Base-by-base conservation (phyloP, 306 rosid genomes). In the Begonia peltatifolia region DNA sequence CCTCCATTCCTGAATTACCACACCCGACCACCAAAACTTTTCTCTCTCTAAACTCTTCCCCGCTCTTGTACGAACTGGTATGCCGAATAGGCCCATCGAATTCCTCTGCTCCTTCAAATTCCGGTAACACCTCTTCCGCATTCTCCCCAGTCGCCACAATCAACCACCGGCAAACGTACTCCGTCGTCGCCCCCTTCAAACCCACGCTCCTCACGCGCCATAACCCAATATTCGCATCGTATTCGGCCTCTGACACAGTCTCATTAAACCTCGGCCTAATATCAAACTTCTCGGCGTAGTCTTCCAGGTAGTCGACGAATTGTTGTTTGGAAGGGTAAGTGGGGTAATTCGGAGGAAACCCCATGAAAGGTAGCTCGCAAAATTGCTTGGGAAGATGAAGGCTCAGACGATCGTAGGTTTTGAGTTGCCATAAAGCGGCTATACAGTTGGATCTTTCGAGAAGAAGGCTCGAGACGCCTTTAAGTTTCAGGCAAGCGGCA, bases 1-100 rank as follows among this genome's bases (percentile, higher is more conserved):
- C 92, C 67, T 82, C 92, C 92, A 82, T 82, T 2, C 92, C 92
- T 0, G 92, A 82, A 68, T 82, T 82, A 3, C 92, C 92, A 71
- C 92, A 82, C 1, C 92, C 92, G 4, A 82, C 86, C 0, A 82
- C 92, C 75, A 82, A 76, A 58, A 82, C 83, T 18, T 9, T 79
- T 50, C 78, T 71, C 44, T 70, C 77, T 53, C 66, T 42, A 6
- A 76, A 79, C 52, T 82, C 86, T 0, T 61, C 75, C 1, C 92
- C 92, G 50, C 75, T 79, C 54, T 69, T 82, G 23, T 82, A 82
- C 69, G 68, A 54, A 46, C 86, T 79, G 0, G 86, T 79, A 22
- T 82, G 92, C 57, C 52, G 71, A 2, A 82, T 76, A 0, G 60
- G 3, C 1, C 69, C 79, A 4, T 57, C 81, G 36, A 82, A 82